Evolutionary conservation across 1,139 yeast genomes (phyloP).

Genomic region (Pichia sp.): DNA sequence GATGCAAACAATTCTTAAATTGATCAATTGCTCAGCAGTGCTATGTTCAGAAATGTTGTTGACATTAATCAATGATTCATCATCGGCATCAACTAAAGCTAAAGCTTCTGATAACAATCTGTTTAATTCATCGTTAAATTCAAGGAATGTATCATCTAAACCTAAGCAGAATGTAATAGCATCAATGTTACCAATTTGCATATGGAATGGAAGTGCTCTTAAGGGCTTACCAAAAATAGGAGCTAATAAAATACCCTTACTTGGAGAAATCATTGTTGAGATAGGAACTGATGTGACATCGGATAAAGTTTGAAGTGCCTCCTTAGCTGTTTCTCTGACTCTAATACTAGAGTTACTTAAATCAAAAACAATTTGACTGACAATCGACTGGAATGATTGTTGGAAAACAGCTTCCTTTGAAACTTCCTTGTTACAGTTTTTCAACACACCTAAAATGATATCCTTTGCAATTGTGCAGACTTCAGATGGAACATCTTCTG

Average conservation of each 20-base stretch:
- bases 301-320: slow-evolving; percentile 64
- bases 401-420: slow-evolving; percentile 61
- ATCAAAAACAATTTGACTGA: slow-evolving; percentile 88
- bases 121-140: slow-evolving; percentile 85
- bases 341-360: slow-evolving; percentile 83
- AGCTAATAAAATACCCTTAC: slow-evolving; percentile 76
- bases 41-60: slow-evolving; percentile 83
- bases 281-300: slow-evolving; percentile 69
- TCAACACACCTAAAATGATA: slow-evolving; percentile 61
- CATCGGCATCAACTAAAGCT: slow-evolving; percentile 97
- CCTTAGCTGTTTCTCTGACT: slow-evolving; percentile 82
- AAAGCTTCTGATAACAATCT: slow-evolving; percentile 85
- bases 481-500: slow-evolving; percentile 81
- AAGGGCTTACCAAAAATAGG: slow-evolving; percentile 97
- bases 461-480: slow-evolving; percentile 72
- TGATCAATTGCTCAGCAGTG: slow-evolving; percentile 84
- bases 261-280: slow-evolving; percentile 75
- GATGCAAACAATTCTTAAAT: slow-evolving; percentile 87
- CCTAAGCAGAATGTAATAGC: slow-evolving; percentile 90
- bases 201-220: slow-evolving; percentile 95
- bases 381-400: slow-evolving; percentile 79
- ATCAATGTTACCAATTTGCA: slow-evolving; percentile 98
- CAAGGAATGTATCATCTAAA: slow-evolving; percentile 76
- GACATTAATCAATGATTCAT: slow-evolving; percentile 87
- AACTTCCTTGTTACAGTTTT: slow-evolving; percentile 60